These are phyloP conservation scores for Xylaria multiplex DNA, from an alignment of 2,329 filamentous ascomycete species.

Conservation along the genomic window DNA sequence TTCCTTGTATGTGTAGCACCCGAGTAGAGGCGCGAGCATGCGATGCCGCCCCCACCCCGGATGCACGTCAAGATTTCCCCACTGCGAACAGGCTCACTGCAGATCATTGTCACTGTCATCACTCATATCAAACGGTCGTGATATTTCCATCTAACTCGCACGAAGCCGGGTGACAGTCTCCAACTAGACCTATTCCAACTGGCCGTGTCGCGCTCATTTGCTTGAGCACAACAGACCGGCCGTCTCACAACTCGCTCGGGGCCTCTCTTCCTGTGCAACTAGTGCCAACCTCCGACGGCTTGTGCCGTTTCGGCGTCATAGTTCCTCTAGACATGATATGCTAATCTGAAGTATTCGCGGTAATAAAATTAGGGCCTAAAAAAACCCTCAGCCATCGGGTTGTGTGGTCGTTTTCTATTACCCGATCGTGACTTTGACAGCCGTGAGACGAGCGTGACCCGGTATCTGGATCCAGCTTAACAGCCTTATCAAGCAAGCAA, in stretches of 20 bases:
- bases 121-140: conserved; percentile 31
- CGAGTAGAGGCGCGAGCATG: neutral
- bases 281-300: neutral
- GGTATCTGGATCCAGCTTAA: conserved; percentile 18
- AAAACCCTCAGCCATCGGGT: neutral
- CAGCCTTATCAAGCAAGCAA: conserved; percentile 32
- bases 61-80: conserved; percentile 33
- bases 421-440: neutral
- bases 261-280: conserved; percentile 9
- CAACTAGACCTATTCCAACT: conserved; percentile 20
- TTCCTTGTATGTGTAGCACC: conserved; percentile 13
- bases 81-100: conserved; percentile 36
- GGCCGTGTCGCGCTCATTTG: neutral
- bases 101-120: conserved; percentile 22
- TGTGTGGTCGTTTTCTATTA: neutral
- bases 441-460: neutral
- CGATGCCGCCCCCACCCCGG: conserved; percentile 17
- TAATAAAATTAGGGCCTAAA: neutral
- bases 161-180: conserved; percentile 16
- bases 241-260: conserved; percentile 17
- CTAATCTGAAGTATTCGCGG: neutral
- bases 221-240: conserved; percentile 2
- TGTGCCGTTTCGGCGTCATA: neutral
- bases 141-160: conserved; percentile 18
- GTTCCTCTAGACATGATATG: neutral